Evolutionary conservation across 257 asterid genomes (phyloP).

Genomic region (Solanum paucissectum): DNA sequence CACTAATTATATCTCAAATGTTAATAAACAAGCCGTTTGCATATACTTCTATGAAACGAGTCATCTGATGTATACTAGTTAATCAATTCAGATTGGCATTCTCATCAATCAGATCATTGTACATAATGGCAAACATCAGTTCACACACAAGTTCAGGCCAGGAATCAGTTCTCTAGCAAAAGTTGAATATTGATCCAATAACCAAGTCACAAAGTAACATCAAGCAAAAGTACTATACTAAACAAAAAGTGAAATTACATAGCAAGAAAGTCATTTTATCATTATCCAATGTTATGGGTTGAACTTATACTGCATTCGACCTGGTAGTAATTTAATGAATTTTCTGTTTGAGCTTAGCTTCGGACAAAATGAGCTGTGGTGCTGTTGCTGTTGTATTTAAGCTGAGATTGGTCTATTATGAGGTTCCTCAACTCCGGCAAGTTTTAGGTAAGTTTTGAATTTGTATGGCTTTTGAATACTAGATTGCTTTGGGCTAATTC

Average conservation of each 20-base stretch:
- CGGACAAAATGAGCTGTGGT: background rate
- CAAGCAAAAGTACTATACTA: background rate
- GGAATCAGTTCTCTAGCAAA: background rate
- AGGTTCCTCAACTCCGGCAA: background rate
- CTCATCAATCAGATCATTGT: background rate
- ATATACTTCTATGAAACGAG: background rate
- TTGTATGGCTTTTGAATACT: background rate
- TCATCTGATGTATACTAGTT: background rate
- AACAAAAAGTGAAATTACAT: background rate
- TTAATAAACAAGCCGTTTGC: background rate
- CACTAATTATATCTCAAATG: background rate
- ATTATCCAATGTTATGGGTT: background rate
- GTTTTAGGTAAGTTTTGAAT: background rate
- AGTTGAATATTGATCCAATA: background rate
- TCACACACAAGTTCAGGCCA: background rate
- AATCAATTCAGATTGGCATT: background rate
- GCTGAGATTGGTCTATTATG: background rate
- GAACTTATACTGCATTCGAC: background rate
- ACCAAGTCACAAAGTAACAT: background rate
- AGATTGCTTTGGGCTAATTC: background rate
- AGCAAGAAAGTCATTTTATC: background rate
- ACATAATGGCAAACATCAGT: background rate
- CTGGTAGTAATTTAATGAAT: background rate
- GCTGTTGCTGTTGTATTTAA: background rate
- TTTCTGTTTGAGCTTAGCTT: background rate